phyloP scores from a whole-genome alignment of 371 early-diverging fungal species.

The Dinochytrium kinnereticum region DNA sequence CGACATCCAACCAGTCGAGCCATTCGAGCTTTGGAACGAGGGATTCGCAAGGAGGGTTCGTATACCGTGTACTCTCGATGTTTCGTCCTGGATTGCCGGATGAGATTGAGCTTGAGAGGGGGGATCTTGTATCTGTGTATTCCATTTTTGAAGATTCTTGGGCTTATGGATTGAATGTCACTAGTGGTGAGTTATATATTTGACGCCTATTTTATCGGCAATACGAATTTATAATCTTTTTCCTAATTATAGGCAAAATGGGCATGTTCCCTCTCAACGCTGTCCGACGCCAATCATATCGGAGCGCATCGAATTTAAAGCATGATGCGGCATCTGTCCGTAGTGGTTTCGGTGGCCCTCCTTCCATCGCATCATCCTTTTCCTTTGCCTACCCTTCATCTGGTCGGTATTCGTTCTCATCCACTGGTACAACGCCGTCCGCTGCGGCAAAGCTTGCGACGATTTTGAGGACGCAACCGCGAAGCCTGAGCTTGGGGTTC shows the following conservation, averaged over 20 bases:
- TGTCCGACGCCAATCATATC: background rate
- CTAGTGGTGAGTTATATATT: background rate
- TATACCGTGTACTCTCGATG: background rate
- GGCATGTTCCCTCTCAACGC: slow-evolving; percentile 2
- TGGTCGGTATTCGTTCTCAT: background rate
- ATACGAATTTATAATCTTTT: background rate
- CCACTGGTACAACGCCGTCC: slow-evolving; percentile 12
- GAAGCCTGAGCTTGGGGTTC: slow-evolving; percentile 3
- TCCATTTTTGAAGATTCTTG: slow-evolving; percentile 18
- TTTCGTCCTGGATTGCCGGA: background rate
- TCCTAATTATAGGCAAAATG: background rate
- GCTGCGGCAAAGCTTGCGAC: background rate
- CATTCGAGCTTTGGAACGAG: slow-evolving; percentile 9
- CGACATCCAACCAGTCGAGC: background rate
- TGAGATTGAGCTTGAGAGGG: slow-evolving; percentile 1
- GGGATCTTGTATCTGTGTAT: slow-evolving; percentile 11
- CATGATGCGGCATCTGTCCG: background rate
- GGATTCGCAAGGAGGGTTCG: slow-evolving; percentile 17
- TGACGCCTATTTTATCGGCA: background rate
- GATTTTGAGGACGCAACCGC: background rate
- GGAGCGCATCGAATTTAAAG: background rate
- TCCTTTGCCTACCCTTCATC: background rate
- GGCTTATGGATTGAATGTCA: slow-evolving; percentile 23
- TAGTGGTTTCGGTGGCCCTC: background rate
- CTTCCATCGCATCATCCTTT: background rate